phyloP scores from a whole-genome alignment of 768 basidiomycete genomes.

The Boletus insuetus region DNA sequence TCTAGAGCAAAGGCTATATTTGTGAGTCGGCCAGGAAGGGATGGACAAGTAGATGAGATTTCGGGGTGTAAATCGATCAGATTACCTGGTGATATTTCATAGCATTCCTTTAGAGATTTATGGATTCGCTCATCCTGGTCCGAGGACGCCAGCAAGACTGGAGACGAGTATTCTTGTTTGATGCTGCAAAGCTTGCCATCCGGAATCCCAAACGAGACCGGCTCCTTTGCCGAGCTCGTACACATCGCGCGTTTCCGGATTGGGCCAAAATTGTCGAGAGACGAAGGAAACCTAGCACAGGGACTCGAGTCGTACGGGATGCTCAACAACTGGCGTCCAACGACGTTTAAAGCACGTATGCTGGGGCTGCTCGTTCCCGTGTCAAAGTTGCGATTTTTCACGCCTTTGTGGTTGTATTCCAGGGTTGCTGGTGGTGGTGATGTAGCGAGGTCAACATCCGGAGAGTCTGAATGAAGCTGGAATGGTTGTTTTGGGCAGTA shows the following conservation, averaged over 20 bases:
- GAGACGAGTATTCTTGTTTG: background rate
- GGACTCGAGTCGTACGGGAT: slow-evolving; percentile 1
- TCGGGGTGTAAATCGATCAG: background rate
- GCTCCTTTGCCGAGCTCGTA: background rate
- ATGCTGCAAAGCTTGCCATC: background rate
- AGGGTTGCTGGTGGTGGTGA: background rate
- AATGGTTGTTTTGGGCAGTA: slow-evolving; percentile 46
- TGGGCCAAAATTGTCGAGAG: background rate
- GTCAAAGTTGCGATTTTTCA: background rate
- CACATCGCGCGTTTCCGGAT: background rate
- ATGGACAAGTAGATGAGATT: no score
- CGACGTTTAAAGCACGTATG: background rate
- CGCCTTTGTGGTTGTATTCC: background rate
- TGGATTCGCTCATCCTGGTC: background rate
- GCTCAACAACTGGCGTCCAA: background rate
- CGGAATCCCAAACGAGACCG: background rate
- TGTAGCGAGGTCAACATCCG: background rate
- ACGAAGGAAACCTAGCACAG: background rate
- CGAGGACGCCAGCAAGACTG: background rate
- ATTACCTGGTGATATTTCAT: background rate
- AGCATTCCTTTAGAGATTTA: background rate
- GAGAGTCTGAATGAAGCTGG: slow-evolving; percentile 10
- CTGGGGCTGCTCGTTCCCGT: background rate
- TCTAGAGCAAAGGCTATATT: background rate
- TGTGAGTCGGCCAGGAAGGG: no score